phyloP scores from a whole-genome alignment of 1,284 basidiomycete species.

The Leccinum fallax region DNA sequence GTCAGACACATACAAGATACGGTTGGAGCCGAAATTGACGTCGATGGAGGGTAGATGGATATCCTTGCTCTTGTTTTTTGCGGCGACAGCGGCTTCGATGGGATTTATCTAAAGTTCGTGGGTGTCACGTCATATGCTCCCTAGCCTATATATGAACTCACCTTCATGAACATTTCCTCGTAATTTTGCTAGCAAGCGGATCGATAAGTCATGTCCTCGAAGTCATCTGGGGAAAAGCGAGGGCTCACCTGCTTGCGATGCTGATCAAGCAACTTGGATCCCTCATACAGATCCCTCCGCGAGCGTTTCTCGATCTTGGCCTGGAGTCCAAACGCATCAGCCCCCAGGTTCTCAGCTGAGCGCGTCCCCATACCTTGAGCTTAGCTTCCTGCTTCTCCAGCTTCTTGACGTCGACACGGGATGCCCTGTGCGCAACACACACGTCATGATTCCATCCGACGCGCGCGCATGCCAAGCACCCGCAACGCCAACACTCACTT shows the following conservation, averaged over 20 bases:
- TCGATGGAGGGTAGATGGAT: slow-evolving; percentile 96
- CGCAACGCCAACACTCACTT: slow-evolving; percentile 55
- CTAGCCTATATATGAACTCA: slow-evolving; percentile 18
- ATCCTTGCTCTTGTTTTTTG: slow-evolving; percentile 97
- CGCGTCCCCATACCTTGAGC: slow-evolving; percentile 59
- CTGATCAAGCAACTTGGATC: slow-evolving; percentile 92
- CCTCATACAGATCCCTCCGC: slow-evolving; percentile 89
- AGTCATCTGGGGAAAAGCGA: background rate
- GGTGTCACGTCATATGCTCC: background rate
- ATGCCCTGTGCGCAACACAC: slow-evolving; percentile 34
- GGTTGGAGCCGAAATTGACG: slow-evolving; percentile 91
- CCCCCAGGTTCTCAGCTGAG: background rate
- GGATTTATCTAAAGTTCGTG: slow-evolving; percentile 82
- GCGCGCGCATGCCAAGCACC: slow-evolving; percentile 10
- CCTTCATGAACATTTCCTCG: slow-evolving; percentile 99
- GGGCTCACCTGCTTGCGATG: slow-evolving; percentile 80
- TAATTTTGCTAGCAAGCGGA: slow-evolving; percentile 74
- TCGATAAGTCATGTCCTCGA: slow-evolving; percentile 11
- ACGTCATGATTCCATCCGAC: slow-evolving; percentile 8
- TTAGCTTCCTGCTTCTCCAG: slow-evolving; percentile 99
- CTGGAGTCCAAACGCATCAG: slow-evolving; percentile 36
- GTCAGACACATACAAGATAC: slow-evolving; percentile 72
- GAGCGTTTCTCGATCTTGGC: slow-evolving; percentile 97
- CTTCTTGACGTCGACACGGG: slow-evolving; percentile 96
- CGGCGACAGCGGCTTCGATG: slow-evolving; percentile 74